These are phyloP conservation scores for Stagonosporopsis rhizophila DNA, from an alignment of 2,329 filamentous ascomycete genomes.

Conservation along the genomic window DNA sequence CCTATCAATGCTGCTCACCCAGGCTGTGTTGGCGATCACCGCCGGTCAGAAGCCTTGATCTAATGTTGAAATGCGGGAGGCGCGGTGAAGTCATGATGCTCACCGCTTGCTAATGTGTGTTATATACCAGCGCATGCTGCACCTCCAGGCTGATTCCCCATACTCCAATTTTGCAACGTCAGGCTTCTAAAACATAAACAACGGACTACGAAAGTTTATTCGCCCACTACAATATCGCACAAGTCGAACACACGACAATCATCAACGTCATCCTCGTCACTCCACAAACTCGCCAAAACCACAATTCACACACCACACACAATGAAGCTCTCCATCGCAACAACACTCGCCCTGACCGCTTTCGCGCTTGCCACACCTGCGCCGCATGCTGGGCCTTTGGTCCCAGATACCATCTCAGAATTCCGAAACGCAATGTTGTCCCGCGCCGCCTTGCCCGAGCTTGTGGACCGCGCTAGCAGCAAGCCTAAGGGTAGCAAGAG, in stretches of 20 bases:
- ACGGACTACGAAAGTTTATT: neutral
- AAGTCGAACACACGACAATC: neutral
- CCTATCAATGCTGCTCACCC: slow-evolving; percentile 2
- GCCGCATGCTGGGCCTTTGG: slow-evolving; percentile 20
- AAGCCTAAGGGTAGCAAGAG: slow-evolving; percentile 19
- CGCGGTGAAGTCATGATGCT: slow-evolving; percentile 8
- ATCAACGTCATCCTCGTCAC: neutral
- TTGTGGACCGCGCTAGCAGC: slow-evolving; percentile 29
- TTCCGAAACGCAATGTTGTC: slow-evolving; percentile 15
- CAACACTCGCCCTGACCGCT: slow-evolving; percentile 29
- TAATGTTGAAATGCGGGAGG: slow-evolving; percentile 12
- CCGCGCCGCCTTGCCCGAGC: slow-evolving; percentile 21
- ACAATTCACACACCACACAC: neutral
- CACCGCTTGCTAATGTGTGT: neutral
- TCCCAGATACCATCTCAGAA: slow-evolving; percentile 20
- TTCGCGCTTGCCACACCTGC: slow-evolving; percentile 40
- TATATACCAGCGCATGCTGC: slow-evolving; percentile 1
- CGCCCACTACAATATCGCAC: neutral
- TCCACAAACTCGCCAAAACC: neutral
- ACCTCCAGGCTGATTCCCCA: neutral
- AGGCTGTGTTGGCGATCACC: slow-evolving; percentile 30
- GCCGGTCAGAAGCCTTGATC: slow-evolving; percentile 18
- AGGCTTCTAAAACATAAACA: neutral
- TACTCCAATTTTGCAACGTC: neutral
- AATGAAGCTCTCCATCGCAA: slow-evolving; percentile 35